phyloP scores from a whole-genome alignment of 345 rosid genomes.

The Eucalyptus pumila region DNA sequence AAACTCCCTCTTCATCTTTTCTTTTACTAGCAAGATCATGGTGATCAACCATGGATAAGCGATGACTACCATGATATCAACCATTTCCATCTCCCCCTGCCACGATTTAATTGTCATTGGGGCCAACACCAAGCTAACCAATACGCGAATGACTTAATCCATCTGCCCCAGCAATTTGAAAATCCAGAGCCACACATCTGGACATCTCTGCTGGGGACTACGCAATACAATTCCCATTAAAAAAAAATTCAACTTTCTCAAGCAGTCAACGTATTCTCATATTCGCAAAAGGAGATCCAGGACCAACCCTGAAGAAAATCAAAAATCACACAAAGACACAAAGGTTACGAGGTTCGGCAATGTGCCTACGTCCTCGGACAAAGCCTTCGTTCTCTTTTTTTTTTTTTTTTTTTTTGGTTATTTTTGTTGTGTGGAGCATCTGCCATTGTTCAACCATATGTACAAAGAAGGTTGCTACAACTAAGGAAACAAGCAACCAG shows the following conservation, averaged over 20 bases:
- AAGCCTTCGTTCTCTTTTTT: too few species aligned
- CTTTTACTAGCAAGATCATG: not conserved
- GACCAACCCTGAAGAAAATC: not conserved
- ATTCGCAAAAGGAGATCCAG: not conserved
- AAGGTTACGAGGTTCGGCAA: too few species aligned
- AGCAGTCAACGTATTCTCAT: not conserved
- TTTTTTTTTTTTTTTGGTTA: too few species aligned
- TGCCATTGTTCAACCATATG: too few species aligned
- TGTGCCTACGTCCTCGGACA: too few species aligned
- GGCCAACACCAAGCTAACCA: not conserved
- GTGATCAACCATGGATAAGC: not conserved
- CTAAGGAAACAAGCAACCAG: too few species aligned
- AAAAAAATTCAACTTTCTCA: not conserved
- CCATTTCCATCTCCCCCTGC: not conserved
- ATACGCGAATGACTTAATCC: not conserved
- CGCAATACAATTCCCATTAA: not conserved
- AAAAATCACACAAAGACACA: too few species aligned
- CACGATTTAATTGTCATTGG: not conserved
- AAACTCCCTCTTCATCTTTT: not conserved
- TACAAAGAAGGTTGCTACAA: too few species aligned
- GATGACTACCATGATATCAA: not conserved
- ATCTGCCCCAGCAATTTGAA: not conserved
- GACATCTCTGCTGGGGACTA: not conserved
- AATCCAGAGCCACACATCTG: not conserved
- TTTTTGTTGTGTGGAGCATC: too few species aligned